These are phyloP conservation scores for Trichosanthes cucumerina DNA, from an alignment of 306 rosid genomes.

Conservation along the genomic window DNA sequence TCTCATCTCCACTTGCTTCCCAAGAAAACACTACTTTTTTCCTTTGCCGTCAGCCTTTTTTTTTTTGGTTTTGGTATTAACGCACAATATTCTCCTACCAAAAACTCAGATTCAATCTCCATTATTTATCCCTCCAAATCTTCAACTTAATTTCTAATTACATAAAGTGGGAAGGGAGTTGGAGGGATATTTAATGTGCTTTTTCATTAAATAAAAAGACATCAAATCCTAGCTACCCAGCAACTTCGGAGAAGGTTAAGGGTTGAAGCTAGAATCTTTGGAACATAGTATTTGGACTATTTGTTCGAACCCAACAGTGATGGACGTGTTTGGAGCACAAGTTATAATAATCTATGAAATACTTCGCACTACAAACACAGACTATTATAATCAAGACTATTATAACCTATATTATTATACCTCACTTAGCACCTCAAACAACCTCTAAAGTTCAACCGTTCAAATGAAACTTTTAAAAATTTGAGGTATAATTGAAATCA, in stretches of 20 bases:
- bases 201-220: not conserved
- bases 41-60: not conserved
- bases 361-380: too few relatives aligned
- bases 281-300: not conserved
- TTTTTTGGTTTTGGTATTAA: not conserved
- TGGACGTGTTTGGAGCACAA: too few relatives aligned
- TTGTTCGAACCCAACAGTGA: too few relatives aligned
- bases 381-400: too few relatives aligned
- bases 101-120: not conserved
- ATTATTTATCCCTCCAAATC: not conserved
- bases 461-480: too few relatives aligned
- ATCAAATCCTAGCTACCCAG: not conserved
- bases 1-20: not conserved
- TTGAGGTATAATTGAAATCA: too few relatives aligned
- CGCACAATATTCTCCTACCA: slow-evolving; percentile 1
- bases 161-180: not conserved
- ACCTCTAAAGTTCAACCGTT: too few relatives aligned
- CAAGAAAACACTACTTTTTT: not conserved
- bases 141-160: not conserved
- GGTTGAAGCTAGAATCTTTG: not conserved
- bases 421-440: too few relatives aligned
- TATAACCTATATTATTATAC: too few relatives aligned
- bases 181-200: not conserved
- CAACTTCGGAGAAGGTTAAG: not conserved
- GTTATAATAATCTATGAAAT: too few relatives aligned